Base-by-base conservation (phyloP, 2,329 filamentous ascomycete genomes). In the Claviceps sp. region DNA sequence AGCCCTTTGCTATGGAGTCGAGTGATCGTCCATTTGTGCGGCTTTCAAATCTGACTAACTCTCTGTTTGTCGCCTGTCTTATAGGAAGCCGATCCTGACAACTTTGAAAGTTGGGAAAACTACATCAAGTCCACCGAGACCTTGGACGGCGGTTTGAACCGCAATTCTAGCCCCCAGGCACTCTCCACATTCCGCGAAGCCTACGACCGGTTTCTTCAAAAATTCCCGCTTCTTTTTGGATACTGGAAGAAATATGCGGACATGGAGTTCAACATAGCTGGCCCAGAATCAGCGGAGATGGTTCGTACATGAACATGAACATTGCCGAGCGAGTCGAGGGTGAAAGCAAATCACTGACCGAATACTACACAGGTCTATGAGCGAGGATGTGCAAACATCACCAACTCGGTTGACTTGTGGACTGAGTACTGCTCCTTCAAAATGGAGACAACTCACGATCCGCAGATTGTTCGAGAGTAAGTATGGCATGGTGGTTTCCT, bases 201-300 rank as follows among this genome's bases (percentile, higher is more conserved):
- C 56, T 97, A 95, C 72, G 90, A 98, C 67, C 82, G 86, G 47
- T 94, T 98, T 64, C 84, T 98, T 22, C 81, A 87, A 55, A 96
- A 95, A 65, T 98, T 96, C 58, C 93, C 93, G 2, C 78, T 97
- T 11, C 81, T 97, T 41, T 98, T 97, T 63, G 93, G 91, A 50
- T 98, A 97, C 73, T 98, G 93, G 93, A 97, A 97, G 74, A 97
- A 96, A 67, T 98, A 97, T 76, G 93, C 93, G 63, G 91, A 97
- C 63, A 77, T 95, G 57, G 93, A 98, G 65, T 98, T 98, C 71
- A 89, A 89, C 49, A 95, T 98, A 58, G 89, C 89, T 4, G 93
- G 93, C 18, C 94, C 93, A 5, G 93, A 98, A 73, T 91, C 91
- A 44, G 93, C 93, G 51, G 93, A 97, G 69, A 94, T 96, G 86